Evolutionary conservation across 306 rosid genomes (phyloP).

Genomic region (Mimosa pudica): DNA sequence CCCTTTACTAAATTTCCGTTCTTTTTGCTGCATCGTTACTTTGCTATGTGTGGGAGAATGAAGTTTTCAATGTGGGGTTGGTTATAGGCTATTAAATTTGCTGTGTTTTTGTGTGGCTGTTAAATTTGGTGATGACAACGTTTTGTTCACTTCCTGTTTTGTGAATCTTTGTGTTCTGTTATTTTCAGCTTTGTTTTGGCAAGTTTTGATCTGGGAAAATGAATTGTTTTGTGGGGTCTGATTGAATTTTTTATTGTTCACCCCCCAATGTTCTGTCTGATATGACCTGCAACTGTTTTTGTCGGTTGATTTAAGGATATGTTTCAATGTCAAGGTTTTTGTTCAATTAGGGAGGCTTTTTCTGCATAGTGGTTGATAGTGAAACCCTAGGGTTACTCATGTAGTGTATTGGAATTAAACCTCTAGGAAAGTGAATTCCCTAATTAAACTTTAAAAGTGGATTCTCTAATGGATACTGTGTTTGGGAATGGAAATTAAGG

Average conservation of each 20-base stretch:
- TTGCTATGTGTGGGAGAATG: background rate
- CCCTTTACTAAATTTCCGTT: background rate
- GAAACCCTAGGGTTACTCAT: background rate
- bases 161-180: background rate
- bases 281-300: background rate
- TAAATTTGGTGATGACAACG: background rate
- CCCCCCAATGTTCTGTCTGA: constrained; percentile 1
- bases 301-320: constrained; percentile 8
- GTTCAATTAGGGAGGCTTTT: background rate
- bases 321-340: background rate
- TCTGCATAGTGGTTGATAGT: constrained; percentile 17
- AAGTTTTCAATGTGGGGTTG: constrained; percentile 5
- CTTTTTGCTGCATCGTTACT: background rate
- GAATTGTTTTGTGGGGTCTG: constrained; percentile 1
- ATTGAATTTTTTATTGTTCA: background rate
- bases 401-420: constrained; percentile 11
- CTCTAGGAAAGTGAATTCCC: background rate
- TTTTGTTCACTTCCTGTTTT: background rate
- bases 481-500: constrained; percentile 17
- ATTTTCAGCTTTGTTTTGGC: background rate
- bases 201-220: constrained; percentile 9
- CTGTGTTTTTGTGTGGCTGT: background rate
- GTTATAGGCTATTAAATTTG: no score
- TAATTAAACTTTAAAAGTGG: background rate
- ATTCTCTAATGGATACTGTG: constrained; percentile 23